phyloP scores from a whole-genome alignment of 169 alveolate species.

The Cryptosporidium viatorum region DNA sequence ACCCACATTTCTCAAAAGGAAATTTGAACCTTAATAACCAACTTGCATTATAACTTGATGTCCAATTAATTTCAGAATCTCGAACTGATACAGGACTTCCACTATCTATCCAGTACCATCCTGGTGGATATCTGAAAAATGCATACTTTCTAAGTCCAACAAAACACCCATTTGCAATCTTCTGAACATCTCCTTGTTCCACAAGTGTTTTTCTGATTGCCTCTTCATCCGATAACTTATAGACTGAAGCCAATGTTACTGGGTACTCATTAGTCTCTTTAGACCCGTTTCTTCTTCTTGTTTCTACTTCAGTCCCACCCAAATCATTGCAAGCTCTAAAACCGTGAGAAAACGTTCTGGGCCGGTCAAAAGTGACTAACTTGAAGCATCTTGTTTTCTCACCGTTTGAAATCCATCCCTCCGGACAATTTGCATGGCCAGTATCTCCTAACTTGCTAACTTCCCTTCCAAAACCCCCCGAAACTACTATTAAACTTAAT shows the following conservation, averaged over 20 bases:
- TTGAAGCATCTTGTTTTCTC: constrained; percentile 67
- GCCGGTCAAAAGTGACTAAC: constrained; percentile 48
- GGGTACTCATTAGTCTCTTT: constrained; percentile 45
- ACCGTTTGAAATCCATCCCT: constrained; percentile 53
- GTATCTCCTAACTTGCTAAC: not conserved
- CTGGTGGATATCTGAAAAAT: constrained; percentile 70
- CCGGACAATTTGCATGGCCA: constrained; percentile 53
- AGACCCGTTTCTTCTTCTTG: constrained; percentile 28
- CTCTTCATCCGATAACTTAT: constrained; percentile 52
- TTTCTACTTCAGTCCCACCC: constrained; percentile 48
- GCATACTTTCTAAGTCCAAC: constrained; percentile 72
- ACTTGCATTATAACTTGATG: constrained; percentile 60
- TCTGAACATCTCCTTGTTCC: not conserved
- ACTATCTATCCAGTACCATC: constrained; percentile 75
- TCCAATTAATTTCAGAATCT: constrained; percentile 60
- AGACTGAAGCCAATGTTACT: constrained; percentile 65
- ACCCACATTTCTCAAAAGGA: constrained; percentile 72
- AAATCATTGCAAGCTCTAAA: constrained; percentile 65
- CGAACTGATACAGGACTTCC: constrained; percentile 16
- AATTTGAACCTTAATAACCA: constrained; percentile 65
- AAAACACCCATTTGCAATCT: constrained; percentile 68
- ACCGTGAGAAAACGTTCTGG: constrained; percentile 66
- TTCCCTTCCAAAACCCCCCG: constrained; percentile 9
- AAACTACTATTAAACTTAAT: constrained; percentile 35
- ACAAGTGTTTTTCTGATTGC: constrained; percentile 44